Base-by-base conservation (phyloP, 495 filamentous ascomycete species). In the Penicillium fimorum region DNA sequence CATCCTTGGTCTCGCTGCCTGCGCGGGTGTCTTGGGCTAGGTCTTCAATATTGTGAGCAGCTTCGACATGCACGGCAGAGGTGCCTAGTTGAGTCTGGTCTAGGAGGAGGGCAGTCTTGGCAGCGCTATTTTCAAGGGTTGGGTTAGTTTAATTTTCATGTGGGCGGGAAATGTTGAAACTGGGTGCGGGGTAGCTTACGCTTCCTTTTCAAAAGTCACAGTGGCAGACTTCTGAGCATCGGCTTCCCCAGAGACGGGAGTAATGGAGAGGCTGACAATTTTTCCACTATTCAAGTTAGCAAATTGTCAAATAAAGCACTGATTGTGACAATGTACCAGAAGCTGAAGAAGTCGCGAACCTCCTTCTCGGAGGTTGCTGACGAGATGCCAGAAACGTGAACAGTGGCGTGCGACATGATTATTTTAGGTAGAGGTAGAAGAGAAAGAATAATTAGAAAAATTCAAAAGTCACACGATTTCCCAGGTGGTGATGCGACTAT, bases 341-440 rank as follows among this genome's bases (percentile, higher is more conserved):
- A 98, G 76, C 88, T 94, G 81, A 98, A 98, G 84, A 98, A 98
- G 63, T 95, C 92, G 62, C 84, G 85, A 58, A 98, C 83, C 73
- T 98, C 91, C 76, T 92, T 89, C 71, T 97, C 90, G 57, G 83
- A 81, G 46, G 92, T 96, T 59, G 84, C 66, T 54, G 78, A 66
- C 58, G 87, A 82, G 75, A 98, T 97, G 76, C 92, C 92, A 76
- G 90, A 88, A 51, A 82, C 80, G 61, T 82, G 77, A 24, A 82
- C 77, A 17, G 79, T 80, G 37, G 73, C 67, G 57, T 66, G 69
- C 50, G 80, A 77, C 80, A 82, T 82, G 58, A 12, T 74, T 29
- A 15, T 50, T 24, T 25, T 48, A 50, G n/a, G 35, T 44, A 18
- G 30, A 22, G n/a, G 35, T 44, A 37, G 47, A 11, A 50, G 24